A percentile compares a stretch with the other conserved stretches of the same genome.
These are phyloP conservation scores for Mycena chlorophos DNA, from an alignment of 768 basidiomycete species.

Conservation along the genomic window DNA sequence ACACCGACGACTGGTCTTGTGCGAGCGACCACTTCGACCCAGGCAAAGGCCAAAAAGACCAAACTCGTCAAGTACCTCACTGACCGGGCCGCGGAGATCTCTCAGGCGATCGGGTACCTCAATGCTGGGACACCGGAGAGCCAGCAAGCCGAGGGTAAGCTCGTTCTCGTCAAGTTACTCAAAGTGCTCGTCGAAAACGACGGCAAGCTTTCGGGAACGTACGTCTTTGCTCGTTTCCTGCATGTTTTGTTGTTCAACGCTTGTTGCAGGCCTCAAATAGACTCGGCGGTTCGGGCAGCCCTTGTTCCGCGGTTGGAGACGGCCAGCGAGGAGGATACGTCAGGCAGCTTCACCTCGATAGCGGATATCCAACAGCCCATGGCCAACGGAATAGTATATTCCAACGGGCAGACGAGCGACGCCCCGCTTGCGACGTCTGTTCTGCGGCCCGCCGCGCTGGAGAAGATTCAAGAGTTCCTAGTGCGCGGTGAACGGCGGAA, in stretches of 20 bases:
- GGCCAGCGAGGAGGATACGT: constrained; percentile 22
- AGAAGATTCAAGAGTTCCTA: constrained; percentile 78
- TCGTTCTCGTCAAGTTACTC: constrained; percentile 71
- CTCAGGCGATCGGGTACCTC: constrained; percentile 73
- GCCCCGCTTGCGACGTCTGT: constrained; percentile 57
- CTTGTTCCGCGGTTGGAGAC: constrained; percentile 60
- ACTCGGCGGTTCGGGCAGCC: constrained; percentile 71
- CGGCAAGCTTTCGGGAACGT: constrained; percentile 86
- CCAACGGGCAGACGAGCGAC: constrained; percentile 40
- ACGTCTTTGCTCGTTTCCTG: constrained; percentile 30
- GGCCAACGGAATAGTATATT: constrained; percentile 25
- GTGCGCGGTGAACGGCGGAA: constrained; percentile 81
- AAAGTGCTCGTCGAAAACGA: constrained; percentile 86
- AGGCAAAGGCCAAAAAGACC: constrained; percentile 82
- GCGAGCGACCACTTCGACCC: constrained; percentile 60
- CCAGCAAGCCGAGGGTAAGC: constrained; percentile 70
- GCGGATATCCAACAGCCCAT: constrained; percentile 32
- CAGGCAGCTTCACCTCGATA: constrained; percentile 30
- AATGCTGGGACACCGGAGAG: constrained; percentile 50
- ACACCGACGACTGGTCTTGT: constrained; percentile 65
- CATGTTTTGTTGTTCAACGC: constrained; percentile 3
- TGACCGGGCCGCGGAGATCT: constrained; percentile 73
- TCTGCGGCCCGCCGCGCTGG: constrained; percentile 63
- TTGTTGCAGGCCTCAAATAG: constrained; percentile 53
- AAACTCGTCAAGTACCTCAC: constrained; percentile 76